phyloP scores from a whole-genome alignment of 257 asterid species.

The Fraxinus excelsior region DNA sequence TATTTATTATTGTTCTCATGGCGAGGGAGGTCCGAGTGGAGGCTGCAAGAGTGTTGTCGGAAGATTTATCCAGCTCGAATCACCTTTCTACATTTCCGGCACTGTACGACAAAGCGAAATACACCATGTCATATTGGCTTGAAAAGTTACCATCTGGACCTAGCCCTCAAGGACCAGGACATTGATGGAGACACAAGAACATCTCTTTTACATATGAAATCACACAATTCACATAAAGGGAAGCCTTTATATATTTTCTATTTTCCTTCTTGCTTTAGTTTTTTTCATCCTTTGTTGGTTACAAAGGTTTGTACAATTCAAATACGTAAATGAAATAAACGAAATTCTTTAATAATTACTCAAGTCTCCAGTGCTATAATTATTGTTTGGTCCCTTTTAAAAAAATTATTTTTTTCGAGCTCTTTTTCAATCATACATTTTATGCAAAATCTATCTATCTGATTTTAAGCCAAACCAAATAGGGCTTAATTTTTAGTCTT shows the following conservation, averaged over 20 bases:
- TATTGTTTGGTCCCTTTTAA: too few relatives aligned
- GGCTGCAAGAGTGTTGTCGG: neutral
- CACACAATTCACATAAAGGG: too few relatives aligned
- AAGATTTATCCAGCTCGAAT: neutral
- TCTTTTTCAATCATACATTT: too few relatives aligned
- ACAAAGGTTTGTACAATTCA: neutral
- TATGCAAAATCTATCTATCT: too few relatives aligned
- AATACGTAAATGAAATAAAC: neutral
- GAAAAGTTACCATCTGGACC: constrained; percentile 4
- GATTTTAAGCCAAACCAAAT: too few relatives aligned
- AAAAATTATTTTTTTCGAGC: too few relatives aligned
- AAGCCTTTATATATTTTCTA: neutral
- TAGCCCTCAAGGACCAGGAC: constrained; percentile 3
- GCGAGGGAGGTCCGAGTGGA: neutral
- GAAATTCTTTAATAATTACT: neutral
- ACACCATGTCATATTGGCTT: neutral
- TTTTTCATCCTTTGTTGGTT: neutral
- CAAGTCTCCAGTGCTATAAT: neutral
- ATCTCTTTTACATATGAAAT: neutral
- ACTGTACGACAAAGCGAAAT: neutral
- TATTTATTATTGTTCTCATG: neutral
- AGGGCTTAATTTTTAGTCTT: too few relatives aligned
- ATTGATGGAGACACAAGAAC: neutral
- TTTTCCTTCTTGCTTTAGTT: neutral
- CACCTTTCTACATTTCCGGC: neutral